Evolutionary conservation across 1,284 basidiomycete species (phyloP).

Genomic region (Ustilago loliicola): DNA sequence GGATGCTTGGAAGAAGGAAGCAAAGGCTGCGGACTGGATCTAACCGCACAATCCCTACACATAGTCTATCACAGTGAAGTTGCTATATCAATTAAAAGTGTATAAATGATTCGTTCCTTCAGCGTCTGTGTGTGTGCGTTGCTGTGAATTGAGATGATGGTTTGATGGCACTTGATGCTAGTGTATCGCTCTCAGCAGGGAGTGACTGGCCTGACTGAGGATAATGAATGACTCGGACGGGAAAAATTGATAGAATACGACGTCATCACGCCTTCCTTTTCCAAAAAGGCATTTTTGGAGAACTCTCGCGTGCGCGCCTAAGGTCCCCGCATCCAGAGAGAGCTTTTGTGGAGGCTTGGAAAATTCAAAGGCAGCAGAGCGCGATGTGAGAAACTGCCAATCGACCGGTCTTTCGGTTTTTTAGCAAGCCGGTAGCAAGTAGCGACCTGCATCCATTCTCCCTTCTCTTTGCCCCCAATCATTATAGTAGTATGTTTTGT

Average conservation of each 20-base stretch:
- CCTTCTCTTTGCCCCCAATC: background rate
- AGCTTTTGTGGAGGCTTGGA: constrained; percentile 10
- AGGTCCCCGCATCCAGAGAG: background rate
- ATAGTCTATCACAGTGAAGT: background rate
- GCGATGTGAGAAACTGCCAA: constrained; percentile 4
- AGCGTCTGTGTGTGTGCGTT: background rate
- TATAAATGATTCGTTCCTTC: background rate
- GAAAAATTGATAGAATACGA: background rate
- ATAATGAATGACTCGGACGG: constrained; percentile 2
- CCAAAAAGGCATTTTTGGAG: background rate
- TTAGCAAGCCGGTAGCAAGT: background rate
- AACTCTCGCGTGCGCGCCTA: background rate
- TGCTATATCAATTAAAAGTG: background rate
- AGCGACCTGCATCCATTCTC: background rate
- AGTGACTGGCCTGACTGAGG: background rate
- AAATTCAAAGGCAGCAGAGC: constrained; percentile 9
- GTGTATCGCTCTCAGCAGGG: background rate
- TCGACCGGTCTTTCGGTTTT: constrained; percentile 9
- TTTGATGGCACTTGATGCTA: background rate
- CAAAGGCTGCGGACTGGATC: constrained; percentile 52
- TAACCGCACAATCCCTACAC: background rate
- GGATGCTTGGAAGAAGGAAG: constrained; percentile 36
- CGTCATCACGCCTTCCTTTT: constrained; percentile 7
- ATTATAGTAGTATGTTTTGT: background rate
- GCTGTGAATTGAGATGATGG: background rate